phyloP scores from a whole-genome alignment of 331 rosid species.

The Acacia concinna region DNA sequence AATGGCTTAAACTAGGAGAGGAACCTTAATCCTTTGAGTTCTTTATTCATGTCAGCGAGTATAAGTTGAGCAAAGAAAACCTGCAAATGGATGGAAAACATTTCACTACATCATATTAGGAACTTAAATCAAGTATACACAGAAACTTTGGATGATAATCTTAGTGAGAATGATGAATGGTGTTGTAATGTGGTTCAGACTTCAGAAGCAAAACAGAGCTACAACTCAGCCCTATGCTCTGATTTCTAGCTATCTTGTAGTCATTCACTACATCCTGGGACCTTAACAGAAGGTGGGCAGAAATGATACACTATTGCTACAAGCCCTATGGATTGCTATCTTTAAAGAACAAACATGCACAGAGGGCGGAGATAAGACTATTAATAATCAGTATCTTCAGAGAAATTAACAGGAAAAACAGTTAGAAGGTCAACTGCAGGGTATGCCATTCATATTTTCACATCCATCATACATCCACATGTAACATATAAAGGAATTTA shows the following conservation, averaged over 20 bases:
- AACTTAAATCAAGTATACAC: conserved; percentile 22
- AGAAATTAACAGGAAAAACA: conserved; percentile 7
- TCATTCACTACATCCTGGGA: background rate
- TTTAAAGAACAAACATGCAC: conserved; percentile 7
- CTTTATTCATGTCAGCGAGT: conserved; percentile 96
- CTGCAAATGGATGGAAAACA: conserved; percentile 54
- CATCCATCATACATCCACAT: conserved; percentile 13
- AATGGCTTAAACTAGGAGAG: conserved; percentile 34
- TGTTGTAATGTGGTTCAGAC: background rate
- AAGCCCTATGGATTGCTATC: background rate
- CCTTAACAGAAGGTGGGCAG: background rate
- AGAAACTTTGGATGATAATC: conserved; percentile 16
- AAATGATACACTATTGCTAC: background rate
- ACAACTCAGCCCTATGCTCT: background rate
- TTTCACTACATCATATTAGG: conserved; percentile 22
- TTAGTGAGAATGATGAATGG: conserved; percentile 16
- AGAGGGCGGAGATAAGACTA: conserved; percentile 1
- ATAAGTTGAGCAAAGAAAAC: conserved; percentile 98
- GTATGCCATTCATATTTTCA: conserved; percentile 20
- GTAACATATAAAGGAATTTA: conserved; percentile 12
- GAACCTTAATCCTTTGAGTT: conserved; percentile 96
- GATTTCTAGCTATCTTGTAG: background rate
- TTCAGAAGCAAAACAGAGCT: background rate
- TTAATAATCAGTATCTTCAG: background rate
- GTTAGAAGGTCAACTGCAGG: background rate